Conservation (phyloP, 2,329 filamentous ascomycete genomes). For the Arthrobotrys musiformis region DNA sequence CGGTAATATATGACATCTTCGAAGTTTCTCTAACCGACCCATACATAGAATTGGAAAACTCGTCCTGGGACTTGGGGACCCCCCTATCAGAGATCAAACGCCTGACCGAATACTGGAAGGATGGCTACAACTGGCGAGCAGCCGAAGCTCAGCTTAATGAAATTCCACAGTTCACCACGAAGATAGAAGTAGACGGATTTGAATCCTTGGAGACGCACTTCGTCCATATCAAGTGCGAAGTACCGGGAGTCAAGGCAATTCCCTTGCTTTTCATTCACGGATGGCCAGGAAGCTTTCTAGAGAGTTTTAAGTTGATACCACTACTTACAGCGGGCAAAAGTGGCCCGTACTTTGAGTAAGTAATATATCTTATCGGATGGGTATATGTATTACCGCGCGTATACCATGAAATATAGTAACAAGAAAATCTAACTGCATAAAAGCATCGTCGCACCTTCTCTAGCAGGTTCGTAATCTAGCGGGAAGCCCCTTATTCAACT, state of each 20-base stretch:
- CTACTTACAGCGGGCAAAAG: constrained; percentile 22
- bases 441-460: constrained; percentile 64
- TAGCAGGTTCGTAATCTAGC: constrained; percentile 7
- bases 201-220: constrained; percentile 60
- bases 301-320: constrained; percentile 58
- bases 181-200: constrained; percentile 54
- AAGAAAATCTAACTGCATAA: not conserved
- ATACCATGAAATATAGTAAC: not conserved
- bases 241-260: constrained; percentile 60
- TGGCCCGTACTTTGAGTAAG: constrained; percentile 41
- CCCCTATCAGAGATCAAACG: constrained; percentile 38
- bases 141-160: constrained; percentile 60
- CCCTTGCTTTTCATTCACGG: constrained; percentile 65
- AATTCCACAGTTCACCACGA: constrained; percentile 60
- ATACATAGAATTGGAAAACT: constrained; percentile 34
- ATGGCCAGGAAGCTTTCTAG: constrained; percentile 65
- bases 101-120: constrained; percentile 59
- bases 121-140: constrained; percentile 60
- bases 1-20: too few species aligned
- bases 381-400: too few species aligned
- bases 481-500: not conserved
- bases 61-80: constrained; percentile 32
- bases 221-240: constrained; percentile 59
- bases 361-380: too few species aligned
- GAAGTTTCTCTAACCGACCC: not conserved